phyloP scores from a whole-genome alignment of 2,329 filamentous ascomycete genomes.

The Byssothecium circinans region DNA sequence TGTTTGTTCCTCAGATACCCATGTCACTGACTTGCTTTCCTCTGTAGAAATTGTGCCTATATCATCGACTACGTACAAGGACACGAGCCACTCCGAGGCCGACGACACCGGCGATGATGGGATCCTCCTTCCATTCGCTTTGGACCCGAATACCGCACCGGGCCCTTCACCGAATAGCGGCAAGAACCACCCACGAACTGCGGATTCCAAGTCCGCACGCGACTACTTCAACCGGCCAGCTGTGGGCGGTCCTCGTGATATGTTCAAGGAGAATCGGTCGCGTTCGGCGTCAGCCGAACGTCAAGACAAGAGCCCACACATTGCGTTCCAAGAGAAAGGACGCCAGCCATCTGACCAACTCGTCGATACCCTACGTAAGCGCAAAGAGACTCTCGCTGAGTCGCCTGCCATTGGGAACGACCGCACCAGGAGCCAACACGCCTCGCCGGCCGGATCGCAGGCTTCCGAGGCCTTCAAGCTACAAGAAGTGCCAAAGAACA shows the following conservation, averaged over 20 bases:
- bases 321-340: slow-evolving; percentile 85
- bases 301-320: slow-evolving; percentile 71
- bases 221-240: slow-evolving; percentile 50
- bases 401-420: slow-evolving; percentile 49
- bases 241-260: slow-evolving; percentile 44
- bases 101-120: slow-evolving; percentile 64
- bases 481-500: slow-evolving; percentile 75
- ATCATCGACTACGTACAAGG: slow-evolving; percentile 71
- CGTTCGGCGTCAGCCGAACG: slow-evolving; percentile 52
- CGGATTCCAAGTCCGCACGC: slow-evolving; percentile 33
- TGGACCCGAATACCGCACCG: slow-evolving; percentile 52
- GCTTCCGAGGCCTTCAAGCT: slow-evolving; percentile 64
- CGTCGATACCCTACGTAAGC: slow-evolving; percentile 56
- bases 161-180: slow-evolving; percentile 43
- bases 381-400: slow-evolving; percentile 38
- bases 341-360: slow-evolving; percentile 65
- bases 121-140: slow-evolving; percentile 54
- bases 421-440: slow-evolving; percentile 48
- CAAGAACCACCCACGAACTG: slow-evolving; percentile 24
- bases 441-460: slow-evolving; percentile 37
- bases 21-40: slow-evolving; percentile 15
- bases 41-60: slow-evolving; percentile 62
- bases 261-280: slow-evolving; percentile 46
- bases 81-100: slow-evolving; percentile 70
- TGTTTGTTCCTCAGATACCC: neutral